Evolutionary conservation across 2,329 filamentous ascomycete genomes (phyloP), one percentile per base, ranked within the genome.

Genomic region (Sarocladiaceae sp.): DNA sequence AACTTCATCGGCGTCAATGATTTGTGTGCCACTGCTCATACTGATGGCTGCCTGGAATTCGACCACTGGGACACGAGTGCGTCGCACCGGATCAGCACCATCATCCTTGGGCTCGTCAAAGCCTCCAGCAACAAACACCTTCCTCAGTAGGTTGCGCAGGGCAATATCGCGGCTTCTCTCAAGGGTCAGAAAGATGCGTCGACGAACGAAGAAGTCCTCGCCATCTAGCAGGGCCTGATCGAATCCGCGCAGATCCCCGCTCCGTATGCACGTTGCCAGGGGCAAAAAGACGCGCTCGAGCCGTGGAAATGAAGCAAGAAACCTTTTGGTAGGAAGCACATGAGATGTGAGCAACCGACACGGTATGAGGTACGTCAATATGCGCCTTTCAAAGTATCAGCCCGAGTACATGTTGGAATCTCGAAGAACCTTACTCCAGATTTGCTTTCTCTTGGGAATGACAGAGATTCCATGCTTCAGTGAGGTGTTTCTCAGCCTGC

Each of bases 321-420:
- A 75, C 39, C 70, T 61, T 44, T 74, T 67, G 43, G 80, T 88
- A 1, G 93, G 94, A 2, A 98, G 77, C 0, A 83, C 85, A 59
- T 95, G 89, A 21, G 79, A 87, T 3, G 88, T 97, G 46, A 98
- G 76, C 24, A 98, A 79, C 52, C 88, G 88, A 51, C 90, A 96
- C 0, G 93, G 93, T 43, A 98, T 90, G 10, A 98, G 80, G 57
- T 98, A 98, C 2, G 85, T 95, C 23, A 98, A 74, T 45, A 98
- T 97, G 45, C 93, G 76, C 57, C 87, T 93, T 52, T 6, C 6
- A 39, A 15, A 15, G 50, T 67, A 56, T 45, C 23, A 40, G 10
- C 19, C 33, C 20, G 12, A 20, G 16, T 20, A 9, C 6, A 32
- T 12, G 6, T 9, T 23, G 11, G 39, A 27, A n/a, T 18, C 43